phyloP scores from a whole-genome alignment of 306 rosid species.

The Prunus fruticosa region DNA sequence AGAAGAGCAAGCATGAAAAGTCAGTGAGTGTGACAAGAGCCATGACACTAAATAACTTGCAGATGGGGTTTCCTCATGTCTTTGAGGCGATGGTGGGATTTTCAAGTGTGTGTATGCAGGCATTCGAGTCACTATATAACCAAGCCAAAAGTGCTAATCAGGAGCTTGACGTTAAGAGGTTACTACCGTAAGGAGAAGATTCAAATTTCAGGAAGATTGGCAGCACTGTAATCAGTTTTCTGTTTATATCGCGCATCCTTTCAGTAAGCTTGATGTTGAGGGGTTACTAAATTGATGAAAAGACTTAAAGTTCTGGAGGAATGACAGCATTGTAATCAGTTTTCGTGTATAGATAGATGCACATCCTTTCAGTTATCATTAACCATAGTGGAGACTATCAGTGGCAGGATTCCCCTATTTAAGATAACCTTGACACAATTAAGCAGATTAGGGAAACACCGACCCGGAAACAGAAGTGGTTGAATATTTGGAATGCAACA shows the following conservation, averaged over 20 bases:
- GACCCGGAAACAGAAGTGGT: not conserved
- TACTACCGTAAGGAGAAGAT: conserved; percentile 21
- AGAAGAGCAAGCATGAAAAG: conserved; percentile 78
- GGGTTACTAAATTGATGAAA: not conserved
- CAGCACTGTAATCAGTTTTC: not conserved
- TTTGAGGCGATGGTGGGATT: conserved; percentile 93
- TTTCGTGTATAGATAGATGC: not conserved
- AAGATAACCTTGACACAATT: not conserved
- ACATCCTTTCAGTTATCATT: not conserved
- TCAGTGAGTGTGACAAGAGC: conserved; percentile 71
- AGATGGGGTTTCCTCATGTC: conserved; percentile 93
- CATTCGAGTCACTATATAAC: conserved; percentile 76
- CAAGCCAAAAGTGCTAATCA: conserved; percentile 54
- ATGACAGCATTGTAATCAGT: not conserved
- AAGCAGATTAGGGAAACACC: not conserved
- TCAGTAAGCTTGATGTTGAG: not conserved
- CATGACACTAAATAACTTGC: conserved; percentile 88
- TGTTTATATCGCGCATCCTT: conserved; percentile 16
- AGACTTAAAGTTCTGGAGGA: not conserved
- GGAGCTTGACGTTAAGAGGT: conserved; percentile 68
- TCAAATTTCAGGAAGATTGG: not conserved
- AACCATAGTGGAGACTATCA: not conserved
- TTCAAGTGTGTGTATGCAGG: conserved; percentile 86
- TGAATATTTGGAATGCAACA: conserved; percentile 5
- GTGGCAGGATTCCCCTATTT: not conserved